These are phyloP conservation scores for Wickerhamomyces chambardii DNA, from an alignment of 805 yeast genomes.

Conservation along the genomic window DNA sequence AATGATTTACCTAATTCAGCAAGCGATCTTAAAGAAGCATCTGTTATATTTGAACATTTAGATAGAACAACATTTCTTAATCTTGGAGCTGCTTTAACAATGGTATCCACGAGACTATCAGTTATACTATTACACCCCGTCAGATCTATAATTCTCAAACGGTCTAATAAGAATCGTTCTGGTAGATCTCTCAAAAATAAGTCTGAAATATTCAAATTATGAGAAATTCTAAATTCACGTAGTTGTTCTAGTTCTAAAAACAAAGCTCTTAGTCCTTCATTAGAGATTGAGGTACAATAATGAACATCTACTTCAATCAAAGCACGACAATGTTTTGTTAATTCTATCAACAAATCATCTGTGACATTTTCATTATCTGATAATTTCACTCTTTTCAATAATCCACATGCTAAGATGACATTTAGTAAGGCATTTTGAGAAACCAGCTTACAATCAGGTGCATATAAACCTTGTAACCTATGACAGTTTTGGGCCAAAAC, in stretches of 20 bases:
- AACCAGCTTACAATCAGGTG: conserved; percentile 74
- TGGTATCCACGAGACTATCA: conserved; percentile 65
- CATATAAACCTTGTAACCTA: conserved; percentile 81
- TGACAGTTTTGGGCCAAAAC: conserved; percentile 66
- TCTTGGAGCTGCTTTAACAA: conserved; percentile 74
- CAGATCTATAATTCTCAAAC: conserved; percentile 74
- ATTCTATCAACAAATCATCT: conserved; percentile 48
- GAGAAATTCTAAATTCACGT: conserved; percentile 78
- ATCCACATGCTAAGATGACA: conserved; percentile 55
- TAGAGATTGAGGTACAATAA: conserved; percentile 67
- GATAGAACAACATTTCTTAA: conserved; percentile 82
- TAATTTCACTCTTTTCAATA: conserved; percentile 75
- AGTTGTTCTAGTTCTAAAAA: conserved; percentile 59
- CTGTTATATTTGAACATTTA: conserved; percentile 83
- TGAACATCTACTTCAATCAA: conserved; percentile 88
- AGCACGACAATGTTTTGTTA: conserved; percentile 66
- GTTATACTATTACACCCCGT: conserved; percentile 78
- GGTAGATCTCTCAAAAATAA: conserved; percentile 49
- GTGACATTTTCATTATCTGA: conserved; percentile 61
- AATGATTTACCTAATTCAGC: conserved; percentile 69
- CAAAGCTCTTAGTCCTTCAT: conserved; percentile 46
- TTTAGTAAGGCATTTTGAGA: conserved; percentile 53
- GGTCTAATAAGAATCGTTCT: conserved; percentile 40
- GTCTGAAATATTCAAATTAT: conserved; percentile 62
- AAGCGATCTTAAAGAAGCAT: conserved; percentile 63